phyloP scores from a whole-genome alignment of 1,284 basidiomycete genomes.

The Cutaneotrichosporon sp. region DNA sequence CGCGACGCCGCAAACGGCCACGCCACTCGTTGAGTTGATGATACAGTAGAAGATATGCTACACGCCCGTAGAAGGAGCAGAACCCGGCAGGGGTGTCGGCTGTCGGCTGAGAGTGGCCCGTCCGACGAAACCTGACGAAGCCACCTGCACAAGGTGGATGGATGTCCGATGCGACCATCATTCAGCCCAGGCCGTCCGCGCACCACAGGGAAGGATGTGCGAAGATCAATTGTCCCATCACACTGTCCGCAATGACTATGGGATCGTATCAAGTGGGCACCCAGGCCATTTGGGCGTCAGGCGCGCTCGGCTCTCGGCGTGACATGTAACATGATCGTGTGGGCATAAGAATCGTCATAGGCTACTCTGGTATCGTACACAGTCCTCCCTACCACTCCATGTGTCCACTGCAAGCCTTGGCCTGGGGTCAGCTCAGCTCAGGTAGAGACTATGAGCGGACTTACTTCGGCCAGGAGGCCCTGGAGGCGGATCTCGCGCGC shows the following conservation, averaged over 20 bases:
- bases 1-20: background rate
- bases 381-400: constrained; percentile 21
- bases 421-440: constrained; percentile 14
- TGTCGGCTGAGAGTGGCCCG: too few relatives aligned
- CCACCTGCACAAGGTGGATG: too few relatives aligned
- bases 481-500: constrained; percentile 23
- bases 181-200: background rate
- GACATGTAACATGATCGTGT: background rate
- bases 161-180: too few relatives aligned
- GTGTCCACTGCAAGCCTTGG: constrained; percentile 22
- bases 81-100: too few relatives aligned
- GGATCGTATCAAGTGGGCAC: too few relatives aligned
- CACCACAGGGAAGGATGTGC: background rate
- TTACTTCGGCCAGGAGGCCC: constrained; percentile 24
- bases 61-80: background rate
- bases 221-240: background rate
- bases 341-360: background rate
- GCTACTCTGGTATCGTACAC: constrained; percentile 6
- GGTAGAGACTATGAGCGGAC: too few relatives aligned
- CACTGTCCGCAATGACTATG: background rate
- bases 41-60: constrained; percentile 2
- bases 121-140: too few relatives aligned
- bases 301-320: too few relatives aligned
- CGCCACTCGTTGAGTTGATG: background rate
- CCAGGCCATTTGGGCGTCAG: too few relatives aligned